These are phyloP conservation scores for Pholiota adiposa DNA, from an alignment of 1,284 basidiomycete genomes.

Conservation along the genomic window DNA sequence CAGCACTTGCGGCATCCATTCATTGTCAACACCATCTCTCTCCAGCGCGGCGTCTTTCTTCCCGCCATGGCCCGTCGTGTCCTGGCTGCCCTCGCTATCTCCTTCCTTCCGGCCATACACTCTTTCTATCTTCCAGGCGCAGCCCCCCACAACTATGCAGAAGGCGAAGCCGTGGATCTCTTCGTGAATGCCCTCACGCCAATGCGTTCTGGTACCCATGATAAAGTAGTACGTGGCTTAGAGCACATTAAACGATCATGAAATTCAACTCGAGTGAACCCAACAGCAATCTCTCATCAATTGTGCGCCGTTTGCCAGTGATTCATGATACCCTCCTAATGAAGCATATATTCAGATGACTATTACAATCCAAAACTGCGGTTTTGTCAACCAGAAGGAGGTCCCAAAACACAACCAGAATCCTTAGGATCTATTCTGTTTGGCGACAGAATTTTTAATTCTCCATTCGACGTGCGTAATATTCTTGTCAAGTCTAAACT, in stretches of 20 bases:
- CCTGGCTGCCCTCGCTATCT: constrained; percentile 18
- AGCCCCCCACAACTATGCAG: constrained; percentile 78
- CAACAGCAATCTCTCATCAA: constrained; percentile 81
- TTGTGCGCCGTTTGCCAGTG: constrained; percentile 49
- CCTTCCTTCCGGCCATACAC: constrained; percentile 26
- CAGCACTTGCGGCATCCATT: constrained; percentile 1
- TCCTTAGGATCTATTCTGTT: constrained; percentile 93
- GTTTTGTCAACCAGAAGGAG: constrained; percentile 85
- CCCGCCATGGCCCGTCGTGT: constrained; percentile 18
- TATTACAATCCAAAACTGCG: constrained; percentile 87
- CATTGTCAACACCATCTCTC: neutral
- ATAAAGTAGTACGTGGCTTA: constrained; percentile 68
- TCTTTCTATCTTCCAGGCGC: constrained; percentile 63
- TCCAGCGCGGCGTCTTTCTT: neutral
- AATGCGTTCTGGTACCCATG: constrained; percentile 70
- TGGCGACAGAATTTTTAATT: constrained; percentile 94
- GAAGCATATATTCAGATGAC: constrained; percentile 59
- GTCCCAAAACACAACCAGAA: constrained; percentile 83
- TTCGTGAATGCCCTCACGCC: constrained; percentile 89
- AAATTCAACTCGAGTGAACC: neutral
- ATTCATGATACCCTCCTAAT: neutral
- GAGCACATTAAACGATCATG: neutral
- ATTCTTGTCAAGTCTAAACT: constrained; percentile 4
- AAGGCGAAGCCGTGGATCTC: constrained; percentile 75
- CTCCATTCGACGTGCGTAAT: constrained; percentile 80